phyloP scores from a whole-genome alignment of 352 stramenopile species.

The Phytopythium oedochilum region DNA sequence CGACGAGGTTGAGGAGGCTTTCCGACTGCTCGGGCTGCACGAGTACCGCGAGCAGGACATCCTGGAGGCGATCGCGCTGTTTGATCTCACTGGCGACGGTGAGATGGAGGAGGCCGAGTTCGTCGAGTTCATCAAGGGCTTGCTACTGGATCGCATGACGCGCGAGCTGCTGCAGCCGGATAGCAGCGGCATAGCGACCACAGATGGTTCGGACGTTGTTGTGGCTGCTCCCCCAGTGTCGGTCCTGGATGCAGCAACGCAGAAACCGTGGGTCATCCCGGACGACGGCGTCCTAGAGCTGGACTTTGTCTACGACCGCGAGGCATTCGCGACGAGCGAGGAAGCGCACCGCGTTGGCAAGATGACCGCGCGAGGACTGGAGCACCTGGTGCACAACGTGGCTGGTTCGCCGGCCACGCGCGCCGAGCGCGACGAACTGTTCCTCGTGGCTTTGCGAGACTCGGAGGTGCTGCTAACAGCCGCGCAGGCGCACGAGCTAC shows the following conservation, averaged over 20 bases:
- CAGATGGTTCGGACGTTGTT: conserved; percentile 6
- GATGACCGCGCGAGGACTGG: conserved; percentile 61
- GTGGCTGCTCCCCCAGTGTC: too few species aligned
- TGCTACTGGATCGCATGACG: conserved; percentile 57
- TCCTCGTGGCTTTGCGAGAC: conserved; percentile 69
- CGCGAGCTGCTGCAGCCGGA: conserved; percentile 28
- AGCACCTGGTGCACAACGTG: conserved; percentile 74
- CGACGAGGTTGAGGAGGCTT: conserved; percentile 64
- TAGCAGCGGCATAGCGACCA: conserved; percentile 1
- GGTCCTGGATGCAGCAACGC: conserved; percentile 48
- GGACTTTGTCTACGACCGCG: conserved; percentile 77
- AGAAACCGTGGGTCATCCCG: conserved; percentile 61
- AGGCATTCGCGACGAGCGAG: conserved; percentile 54
- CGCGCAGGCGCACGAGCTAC: conserved; percentile 69
- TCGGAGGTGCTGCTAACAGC: conserved; percentile 79
- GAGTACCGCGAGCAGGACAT: conserved; percentile 65
- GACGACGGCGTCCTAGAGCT: conserved; percentile 59
- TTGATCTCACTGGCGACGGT: conserved; percentile 70
- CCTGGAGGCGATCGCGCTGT: conserved; percentile 50
- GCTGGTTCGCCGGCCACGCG: conserved; percentile 41
- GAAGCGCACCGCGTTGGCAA: conserved; percentile 47
- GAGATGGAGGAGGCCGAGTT: conserved; percentile 85
- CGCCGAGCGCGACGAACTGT: conserved; percentile 72
- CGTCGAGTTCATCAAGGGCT: conserved; percentile 72
- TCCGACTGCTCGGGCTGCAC: conserved; percentile 62